Conservation (phyloP, 2,329 filamentous ascomycete species). For the Xylariales sp. region DNA sequence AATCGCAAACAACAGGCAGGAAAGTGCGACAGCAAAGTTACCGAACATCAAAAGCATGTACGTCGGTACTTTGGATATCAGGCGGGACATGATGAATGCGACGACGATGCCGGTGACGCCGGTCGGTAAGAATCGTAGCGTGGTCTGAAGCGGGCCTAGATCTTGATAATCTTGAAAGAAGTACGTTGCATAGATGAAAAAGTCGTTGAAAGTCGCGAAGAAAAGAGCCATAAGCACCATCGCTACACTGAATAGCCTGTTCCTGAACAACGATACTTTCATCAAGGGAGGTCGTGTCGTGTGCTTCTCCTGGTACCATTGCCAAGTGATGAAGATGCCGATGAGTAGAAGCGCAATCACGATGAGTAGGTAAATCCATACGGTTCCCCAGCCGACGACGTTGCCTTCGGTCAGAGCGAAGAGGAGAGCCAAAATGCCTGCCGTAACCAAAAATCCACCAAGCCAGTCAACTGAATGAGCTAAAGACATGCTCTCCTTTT, state of each 20-base stretch:
- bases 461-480: slow-evolving; percentile 60
- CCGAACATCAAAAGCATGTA: slow-evolving; percentile 55
- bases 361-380: slow-evolving; percentile 58
- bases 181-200: slow-evolving; percentile 62
- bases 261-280: slow-evolving; percentile 60
- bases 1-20: slow-evolving; percentile 57
- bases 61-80: slow-evolving; percentile 55
- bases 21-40: slow-evolving; percentile 48
- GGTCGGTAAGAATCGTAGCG: slow-evolving; percentile 63
- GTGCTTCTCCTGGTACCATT: slow-evolving; percentile 53
- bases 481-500: slow-evolving; percentile 23
- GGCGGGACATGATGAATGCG: slow-evolving; percentile 48
- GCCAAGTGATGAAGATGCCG: slow-evolving; percentile 55
- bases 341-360: slow-evolving; percentile 54
- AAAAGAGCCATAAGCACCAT: slow-evolving; percentile 63
- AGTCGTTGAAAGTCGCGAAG: slow-evolving; percentile 65
- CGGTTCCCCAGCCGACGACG: slow-evolving; percentile 60
- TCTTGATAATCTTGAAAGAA: slow-evolving; percentile 66
- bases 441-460: slow-evolving; percentile 58
- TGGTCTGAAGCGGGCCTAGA: slow-evolving; percentile 59
- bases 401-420: slow-evolving; percentile 67
- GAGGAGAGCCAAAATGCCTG: slow-evolving; percentile 56
- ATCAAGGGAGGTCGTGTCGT: slow-evolving; percentile 53
- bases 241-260: slow-evolving; percentile 54
- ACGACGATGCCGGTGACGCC: slow-evolving; percentile 56